Base-by-base conservation (phyloP, 306 rosid genomes). In the Medicago ruthenica region DNA sequence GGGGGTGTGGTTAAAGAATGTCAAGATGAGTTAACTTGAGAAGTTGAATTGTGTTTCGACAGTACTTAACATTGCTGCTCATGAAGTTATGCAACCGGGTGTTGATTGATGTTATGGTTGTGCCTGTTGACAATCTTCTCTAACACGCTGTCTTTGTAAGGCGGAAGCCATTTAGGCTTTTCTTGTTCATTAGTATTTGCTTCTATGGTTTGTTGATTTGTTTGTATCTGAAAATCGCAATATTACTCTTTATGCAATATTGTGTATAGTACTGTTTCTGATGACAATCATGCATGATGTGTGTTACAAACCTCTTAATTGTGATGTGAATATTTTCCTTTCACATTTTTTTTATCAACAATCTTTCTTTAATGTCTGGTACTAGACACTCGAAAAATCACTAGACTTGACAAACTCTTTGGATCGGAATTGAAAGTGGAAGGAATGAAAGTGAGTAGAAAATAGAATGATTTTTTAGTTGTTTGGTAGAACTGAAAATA, bases 151-250 rank as follows among this genome's bases (percentile, higher is more conserved):
- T 68, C 31, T 7, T 40, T 75, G 76, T 13, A 66, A 50, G 61
- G 74, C 66, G 71, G 67, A 39, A 59, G 79, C 71, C 39, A 9
- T 45, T 67, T n/a, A 74, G 41, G 74, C 31, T 51, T 66, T 51
- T 75, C 57, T 59, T 81, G 78, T 71, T 57, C 57, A 64, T 76
- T 76, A 16, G 17, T 6, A 14, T 79, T 54, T 54, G n/a, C n/a
- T 62, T 64, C 45, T 15, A 22, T 81, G 76, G 61, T 61, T 76
- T 76, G 73, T 62, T 40, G 69, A 18, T 80, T 60, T 53, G 31
- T 47, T 34, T 70, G 71, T 75, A 53, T 63, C 55, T 36, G 8
- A 75, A 60, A 40, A 16, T 74, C 58, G 54, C 67, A 67, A 71
- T 53, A 17, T 80, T 54, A 53, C 81, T 62, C 13, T 47, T 77